These are phyloP conservation scores for Herpotrichia juniperi DNA, from an alignment of 2,329 filamentous ascomycete genomes.

Conservation along the genomic window DNA sequence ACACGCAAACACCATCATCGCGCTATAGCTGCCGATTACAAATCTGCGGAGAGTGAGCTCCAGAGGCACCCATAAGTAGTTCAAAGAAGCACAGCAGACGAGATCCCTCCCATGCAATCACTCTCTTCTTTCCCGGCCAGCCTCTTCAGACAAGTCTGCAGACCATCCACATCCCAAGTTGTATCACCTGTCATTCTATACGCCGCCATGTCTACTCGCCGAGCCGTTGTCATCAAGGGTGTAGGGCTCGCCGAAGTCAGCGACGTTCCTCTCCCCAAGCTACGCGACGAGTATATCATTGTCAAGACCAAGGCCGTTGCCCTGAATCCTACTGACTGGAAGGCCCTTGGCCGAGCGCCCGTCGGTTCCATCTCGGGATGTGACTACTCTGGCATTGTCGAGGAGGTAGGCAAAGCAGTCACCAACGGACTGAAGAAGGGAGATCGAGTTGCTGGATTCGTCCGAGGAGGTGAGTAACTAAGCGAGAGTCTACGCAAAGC, in stretches of 20 bases:
- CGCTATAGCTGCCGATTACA: constrained; percentile 3
- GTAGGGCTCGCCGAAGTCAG: constrained; percentile 26
- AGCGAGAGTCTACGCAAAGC: background rate
- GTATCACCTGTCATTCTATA: no score
- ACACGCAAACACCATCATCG: no score
- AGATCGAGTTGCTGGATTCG: constrained; percentile 59
- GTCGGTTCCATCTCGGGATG: constrained; percentile 55
- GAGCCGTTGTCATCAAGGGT: constrained; percentile 36
- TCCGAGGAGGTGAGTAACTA: constrained; percentile 52
- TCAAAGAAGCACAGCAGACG: background rate
- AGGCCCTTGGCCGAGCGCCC: constrained; percentile 44
- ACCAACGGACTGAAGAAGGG: constrained; percentile 55
- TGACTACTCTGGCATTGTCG: constrained; percentile 61
- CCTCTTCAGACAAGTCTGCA: background rate
- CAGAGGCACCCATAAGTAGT: background rate
- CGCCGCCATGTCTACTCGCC: constrained; percentile 36
- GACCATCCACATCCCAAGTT: background rate
- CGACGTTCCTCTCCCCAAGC: constrained; percentile 34
- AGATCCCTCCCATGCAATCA: background rate
- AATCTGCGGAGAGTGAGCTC: background rate
- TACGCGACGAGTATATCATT: constrained; percentile 53
- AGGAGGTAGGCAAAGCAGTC: constrained; percentile 57
- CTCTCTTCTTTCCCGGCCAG: background rate
- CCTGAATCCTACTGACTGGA: constrained; percentile 65
- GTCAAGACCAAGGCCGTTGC: constrained; percentile 60